Evolutionary conservation across 495 filamentous ascomycete genomes (phyloP), one percentile per base, ranked within the genome.

Genomic region (Penicillium coffeae): DNA sequence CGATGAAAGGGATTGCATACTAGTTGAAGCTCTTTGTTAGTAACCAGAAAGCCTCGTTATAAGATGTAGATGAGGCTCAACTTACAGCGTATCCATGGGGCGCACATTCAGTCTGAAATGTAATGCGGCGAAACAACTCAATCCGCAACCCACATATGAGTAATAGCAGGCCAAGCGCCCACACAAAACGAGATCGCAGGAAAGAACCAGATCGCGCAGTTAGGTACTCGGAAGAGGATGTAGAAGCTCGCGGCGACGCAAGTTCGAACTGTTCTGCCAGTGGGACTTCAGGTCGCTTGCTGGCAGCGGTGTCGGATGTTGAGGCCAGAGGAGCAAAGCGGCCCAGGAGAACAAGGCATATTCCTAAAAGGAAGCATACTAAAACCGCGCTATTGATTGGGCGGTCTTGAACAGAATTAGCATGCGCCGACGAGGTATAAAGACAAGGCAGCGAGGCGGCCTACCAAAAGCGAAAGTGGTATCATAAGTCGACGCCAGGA

Each of bases 391-490:
- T 68, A 32, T 63, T 65, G 19, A 73, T 45, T 13, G 74, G 73
- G 38, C 69, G 71, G 50, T 71, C 74, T 78, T 12, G 21, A 10
- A 46, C n/a, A n/a, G n/a, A n/a, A n/a, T n/a, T n/a, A n/a, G n/a
- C n/a, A n/a, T n/a, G n/a, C n/a, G n/a, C n/a, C n/a, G n/a, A n/a
- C n/a, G n/a, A n/a, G n/a, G n/a, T n/a, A n/a, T n/a, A n/a, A 18
- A 37, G 13, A 34, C 16, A 18, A 37, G 13, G 21, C 16, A 27
- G 34, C 30, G 25, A 21, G 20, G 20, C 16, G 35, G 57, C 66
- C 52, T 45, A 74, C 71, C 71, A 51, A 72, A 74, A 44, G 63
- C 69, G 39, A 64, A 74, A 13, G 67, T 72, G 32, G 69, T 62
- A 39, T 58, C 58, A 35, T 72, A 67, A 9, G 68, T 65, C 10